These are phyloP conservation scores for Suhomyces xylopsoci DNA, from an alignment of 805 yeast species.

Conservation along the genomic window DNA sequence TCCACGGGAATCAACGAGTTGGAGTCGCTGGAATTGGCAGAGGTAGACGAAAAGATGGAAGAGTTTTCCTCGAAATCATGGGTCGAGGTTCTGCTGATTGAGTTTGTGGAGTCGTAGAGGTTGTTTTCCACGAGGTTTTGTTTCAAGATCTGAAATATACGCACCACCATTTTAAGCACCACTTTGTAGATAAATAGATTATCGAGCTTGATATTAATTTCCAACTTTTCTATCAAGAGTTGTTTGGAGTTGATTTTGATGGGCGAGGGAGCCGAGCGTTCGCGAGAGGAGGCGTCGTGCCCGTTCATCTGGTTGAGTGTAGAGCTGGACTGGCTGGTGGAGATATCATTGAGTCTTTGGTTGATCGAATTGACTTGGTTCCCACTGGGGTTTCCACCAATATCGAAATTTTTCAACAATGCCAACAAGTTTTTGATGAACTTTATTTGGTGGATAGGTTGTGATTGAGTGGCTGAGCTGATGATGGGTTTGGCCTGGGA, in stretches of 20 bases:
- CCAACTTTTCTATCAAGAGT: slow-evolving; percentile 41
- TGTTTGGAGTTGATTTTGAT: slow-evolving; percentile 39
- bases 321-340: slow-evolving; percentile 10
- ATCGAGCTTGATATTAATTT: slow-evolving; percentile 41
- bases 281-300: not conserved
- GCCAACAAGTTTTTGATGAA: slow-evolving; percentile 31
- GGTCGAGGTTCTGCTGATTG: slow-evolving; percentile 1
- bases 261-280: slow-evolving; percentile 28
- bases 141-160: slow-evolving; percentile 24
- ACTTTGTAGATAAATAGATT: slow-evolving; percentile 37
- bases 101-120: slow-evolving; percentile 2
- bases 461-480: slow-evolving; percentile 10
- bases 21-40: slow-evolving; percentile 21
- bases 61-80: slow-evolving; percentile 23
- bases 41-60: slow-evolving; percentile 35
- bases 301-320: slow-evolving; percentile 13
- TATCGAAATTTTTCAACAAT: slow-evolving; percentile 39
- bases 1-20: slow-evolving; percentile 23
- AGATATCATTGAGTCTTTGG: slow-evolving; percentile 6
- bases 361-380: slow-evolving; percentile 6
- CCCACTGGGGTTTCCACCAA: slow-evolving; percentile 20
- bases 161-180: slow-evolving; percentile 26
- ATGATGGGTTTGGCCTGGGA: slow-evolving; percentile 9
- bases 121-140: slow-evolving; percentile 17
- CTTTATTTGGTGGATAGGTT: slow-evolving; percentile 30